Evolutionary conservation across 2,329 filamentous ascomycete species (phyloP).

Genomic region (Ceratocystis ficicola): DNA sequence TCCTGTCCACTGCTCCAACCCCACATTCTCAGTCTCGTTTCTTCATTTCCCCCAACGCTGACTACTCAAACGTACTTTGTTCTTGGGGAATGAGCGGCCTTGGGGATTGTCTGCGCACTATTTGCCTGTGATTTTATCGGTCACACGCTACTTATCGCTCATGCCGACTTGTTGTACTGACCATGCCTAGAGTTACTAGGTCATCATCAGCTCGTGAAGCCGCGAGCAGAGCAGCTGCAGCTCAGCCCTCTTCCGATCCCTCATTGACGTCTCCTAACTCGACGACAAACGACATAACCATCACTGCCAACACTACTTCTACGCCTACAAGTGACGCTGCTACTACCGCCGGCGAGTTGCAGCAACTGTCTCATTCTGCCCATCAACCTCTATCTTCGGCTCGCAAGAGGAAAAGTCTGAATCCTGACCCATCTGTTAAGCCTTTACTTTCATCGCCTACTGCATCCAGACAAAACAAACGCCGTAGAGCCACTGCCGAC

Average conservation of each 20-base stretch:
- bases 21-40: neutral
- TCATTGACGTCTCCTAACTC: constrained; percentile 28
- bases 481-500: constrained; percentile 24
- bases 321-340: neutral
- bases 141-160: constrained; percentile 7
- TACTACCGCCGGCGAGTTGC: neutral
- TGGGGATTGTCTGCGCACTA: constrained; percentile 8
- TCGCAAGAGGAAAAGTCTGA: constrained; percentile 65
- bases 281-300: constrained; percentile 19
- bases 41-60: constrained; percentile 1
- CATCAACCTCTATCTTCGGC: constrained; percentile 26
- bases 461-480: constrained; percentile 25
- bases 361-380: neutral
- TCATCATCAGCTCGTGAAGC: constrained; percentile 86
- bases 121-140: constrained; percentile 15
- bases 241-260: constrained; percentile 30
- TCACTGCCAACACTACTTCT: neutral
- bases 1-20: neutral
- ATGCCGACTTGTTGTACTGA: constrained; percentile 15
- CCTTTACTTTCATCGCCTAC: constrained; percentile 18
- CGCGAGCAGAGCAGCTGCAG: constrained; percentile 47
- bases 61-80: constrained; percentile 1
- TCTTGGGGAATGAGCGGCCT: neutral
- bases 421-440: constrained; percentile 33
- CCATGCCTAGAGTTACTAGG: constrained; percentile 72